Evolutionary conservation across 208 protist genomes (phyloP).

Genomic region (Tetramitus jugosus): DNA sequence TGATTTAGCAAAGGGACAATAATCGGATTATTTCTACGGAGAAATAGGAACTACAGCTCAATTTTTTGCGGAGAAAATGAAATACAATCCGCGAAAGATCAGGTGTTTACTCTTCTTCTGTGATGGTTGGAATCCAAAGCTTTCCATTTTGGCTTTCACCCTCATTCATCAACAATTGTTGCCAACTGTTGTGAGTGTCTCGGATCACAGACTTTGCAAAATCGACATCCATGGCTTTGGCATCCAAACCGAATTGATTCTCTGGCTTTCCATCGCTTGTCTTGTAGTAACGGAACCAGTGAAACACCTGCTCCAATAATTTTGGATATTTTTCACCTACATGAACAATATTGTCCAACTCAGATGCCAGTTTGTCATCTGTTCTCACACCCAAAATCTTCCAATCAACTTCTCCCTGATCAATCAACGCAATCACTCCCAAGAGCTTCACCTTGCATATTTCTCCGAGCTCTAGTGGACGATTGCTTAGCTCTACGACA

Average conservation of each 20-base stretch:
- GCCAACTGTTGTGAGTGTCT: too few species aligned
- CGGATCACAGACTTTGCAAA: too few species aligned
- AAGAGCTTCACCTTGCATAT: slow-evolving; percentile 71
- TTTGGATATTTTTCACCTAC: background rate
- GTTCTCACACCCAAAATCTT: slow-evolving; percentile 50
- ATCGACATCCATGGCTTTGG: slow-evolving; percentile 21
- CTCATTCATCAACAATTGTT: too few species aligned
- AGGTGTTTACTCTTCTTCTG: too few species aligned
- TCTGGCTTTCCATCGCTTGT: slow-evolving; percentile 72
- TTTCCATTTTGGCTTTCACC: too few species aligned
- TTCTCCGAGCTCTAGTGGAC: slow-evolving; percentile 63
- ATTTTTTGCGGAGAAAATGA: too few species aligned
- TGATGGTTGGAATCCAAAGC: too few species aligned
- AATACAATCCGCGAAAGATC: too few species aligned
- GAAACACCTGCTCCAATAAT: slow-evolving; percentile 34
- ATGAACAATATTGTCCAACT: background rate
- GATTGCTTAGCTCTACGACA: slow-evolving; percentile 72
- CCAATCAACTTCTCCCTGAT: slow-evolving; percentile 86
- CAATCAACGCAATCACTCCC: slow-evolving; percentile 81
- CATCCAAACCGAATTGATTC: slow-evolving; percentile 68
- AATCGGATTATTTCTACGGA: too few species aligned
- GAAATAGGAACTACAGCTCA: too few species aligned
- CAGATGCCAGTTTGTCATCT: background rate
- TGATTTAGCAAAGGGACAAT: too few species aligned
- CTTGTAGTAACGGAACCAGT: slow-evolving; percentile 83